A percentile compares a stretch with the other conserved stretches of the same genome.
phyloP scores from a whole-genome alignment of 164 flowering plant species.

The Sedum album region DNA sequence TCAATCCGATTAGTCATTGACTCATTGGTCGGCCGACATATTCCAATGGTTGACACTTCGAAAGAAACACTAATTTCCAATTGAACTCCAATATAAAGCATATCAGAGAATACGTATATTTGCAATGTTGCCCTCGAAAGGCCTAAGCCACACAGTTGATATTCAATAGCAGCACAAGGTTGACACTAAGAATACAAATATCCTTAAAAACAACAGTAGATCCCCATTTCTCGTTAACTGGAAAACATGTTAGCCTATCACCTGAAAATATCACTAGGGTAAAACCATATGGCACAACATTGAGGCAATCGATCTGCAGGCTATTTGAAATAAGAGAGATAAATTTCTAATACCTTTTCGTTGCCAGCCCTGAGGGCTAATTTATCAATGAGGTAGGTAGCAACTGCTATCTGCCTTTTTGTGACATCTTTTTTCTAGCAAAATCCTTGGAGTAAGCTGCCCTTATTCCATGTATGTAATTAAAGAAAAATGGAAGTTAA shows the following conservation, averaged over 20 bases:
- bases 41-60: background rate
- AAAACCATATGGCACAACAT: background rate
- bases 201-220: no score
- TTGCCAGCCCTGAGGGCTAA: slow-evolving; percentile 99
- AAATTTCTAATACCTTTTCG: slow-evolving; percentile 63
- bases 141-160: background rate
- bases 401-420: slow-evolving; percentile 86
- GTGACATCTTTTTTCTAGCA: slow-evolving; percentile 42
- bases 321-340: background rate
- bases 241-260: no score
- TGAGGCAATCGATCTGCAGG: background rate
- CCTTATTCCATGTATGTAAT: slow-evolving; percentile 68
- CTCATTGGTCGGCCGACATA: background rate
- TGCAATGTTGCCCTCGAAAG: background rate
- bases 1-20: background rate
- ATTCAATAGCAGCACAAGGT: no score
- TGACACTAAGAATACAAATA: no score
- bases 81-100: background rate
- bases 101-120: background rate
- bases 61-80: background rate
- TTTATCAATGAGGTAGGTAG: slow-evolving; percentile 97
- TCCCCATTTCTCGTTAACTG: background rate
- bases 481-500: slow-evolving; percentile 16
- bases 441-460: slow-evolving; percentile 74
- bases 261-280: no score